Conservation (phyloP, 2,329 filamentous ascomycete species). For the Aquanectria penicillioides region DNA sequence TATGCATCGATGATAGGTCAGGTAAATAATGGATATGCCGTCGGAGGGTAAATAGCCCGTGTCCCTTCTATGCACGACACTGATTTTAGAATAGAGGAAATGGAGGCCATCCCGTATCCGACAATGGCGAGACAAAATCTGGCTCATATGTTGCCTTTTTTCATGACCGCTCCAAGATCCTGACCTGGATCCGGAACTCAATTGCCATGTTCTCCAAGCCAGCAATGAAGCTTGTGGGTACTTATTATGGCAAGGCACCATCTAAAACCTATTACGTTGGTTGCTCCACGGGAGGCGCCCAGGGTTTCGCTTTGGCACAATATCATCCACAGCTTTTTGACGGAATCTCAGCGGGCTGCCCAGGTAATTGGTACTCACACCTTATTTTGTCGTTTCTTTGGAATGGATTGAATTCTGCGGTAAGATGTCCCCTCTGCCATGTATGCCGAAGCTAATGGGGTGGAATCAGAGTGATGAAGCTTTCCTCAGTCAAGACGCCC, state of each 20-base stretch:
- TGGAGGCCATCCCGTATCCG: constrained; percentile 1
- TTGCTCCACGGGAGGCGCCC: constrained; percentile 17
- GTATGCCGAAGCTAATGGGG: neutral
- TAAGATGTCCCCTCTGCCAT: neutral
- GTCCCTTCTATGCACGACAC: too few species aligned
- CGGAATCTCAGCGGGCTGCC: constrained; percentile 9
- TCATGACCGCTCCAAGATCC: constrained; percentile 4
- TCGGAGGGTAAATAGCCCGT: neutral
- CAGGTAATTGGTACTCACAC: constrained; percentile 18
- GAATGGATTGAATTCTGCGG: constrained; percentile 1
- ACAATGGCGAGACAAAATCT: constrained; percentile 8
- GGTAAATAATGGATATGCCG: neutral
- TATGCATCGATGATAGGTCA: neutral
- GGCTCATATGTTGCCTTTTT: constrained; percentile 6
- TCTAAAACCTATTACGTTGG: constrained; percentile 6
- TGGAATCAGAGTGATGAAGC: neutral
- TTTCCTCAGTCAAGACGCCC: neutral
- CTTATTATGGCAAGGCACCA: neutral
- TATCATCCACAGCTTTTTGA: constrained; percentile 16
- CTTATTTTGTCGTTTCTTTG: constrained; percentile 8
- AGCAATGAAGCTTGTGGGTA: neutral
- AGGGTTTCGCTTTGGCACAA: constrained; percentile 11
- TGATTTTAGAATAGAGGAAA: neutral
- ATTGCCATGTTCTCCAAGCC: constrained; percentile 14
- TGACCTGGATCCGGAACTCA: constrained; percentile 5